A percentile compares a stretch with the other conserved stretches of the same genome.
These are phyloP conservation scores for Penicillium verhagenii DNA, from an alignment of 495 filamentous ascomycete genomes.

Conservation along the genomic window DNA sequence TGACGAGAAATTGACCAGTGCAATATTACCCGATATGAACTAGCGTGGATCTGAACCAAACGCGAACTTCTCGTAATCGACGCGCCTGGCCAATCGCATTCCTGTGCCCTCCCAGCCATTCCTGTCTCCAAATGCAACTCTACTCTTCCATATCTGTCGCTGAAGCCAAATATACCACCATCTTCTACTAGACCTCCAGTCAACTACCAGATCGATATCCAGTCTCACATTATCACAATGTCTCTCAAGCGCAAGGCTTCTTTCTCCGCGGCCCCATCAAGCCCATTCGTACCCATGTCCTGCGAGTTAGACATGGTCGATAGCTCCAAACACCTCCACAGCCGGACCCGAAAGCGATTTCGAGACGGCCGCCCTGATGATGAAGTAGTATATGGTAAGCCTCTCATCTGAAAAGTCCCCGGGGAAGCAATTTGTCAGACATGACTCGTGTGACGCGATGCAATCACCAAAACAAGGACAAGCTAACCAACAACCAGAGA, in stretches of 20 bases:
- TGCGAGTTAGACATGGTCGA: conserved; percentile 26
- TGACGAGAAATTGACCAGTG: background rate
- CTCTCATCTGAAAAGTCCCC: background rate
- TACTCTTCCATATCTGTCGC: conserved; percentile 7
- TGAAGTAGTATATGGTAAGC: conserved; percentile 45
- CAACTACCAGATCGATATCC: background rate
- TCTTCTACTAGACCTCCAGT: background rate
- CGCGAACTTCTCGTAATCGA: conserved; percentile 12
- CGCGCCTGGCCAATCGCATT: conserved; percentile 22
- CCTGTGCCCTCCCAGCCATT: conserved; percentile 9
- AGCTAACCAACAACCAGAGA: conserved; percentile 33
- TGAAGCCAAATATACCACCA: conserved; percentile 2
- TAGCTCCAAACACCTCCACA: conserved; percentile 43
- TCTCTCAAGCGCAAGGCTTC: conserved; percentile 54
- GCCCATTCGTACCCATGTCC: conserved; percentile 28
- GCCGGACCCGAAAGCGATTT: conserved; percentile 53
- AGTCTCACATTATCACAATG: conserved; percentile 27
- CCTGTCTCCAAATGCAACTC: conserved; percentile 16
- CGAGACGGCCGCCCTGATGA: conserved; percentile 50
- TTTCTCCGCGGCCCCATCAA: conserved; percentile 32
- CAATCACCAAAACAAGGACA: background rate
- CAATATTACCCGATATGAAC: conserved; percentile 24
- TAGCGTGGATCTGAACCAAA: conserved; percentile 21
- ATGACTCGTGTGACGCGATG: background rate
- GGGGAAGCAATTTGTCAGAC: background rate